Evolutionary conservation across 306 rosid genomes (phyloP), one percentile per base, ranked within the genome.

Genomic region (Cercis canadensis): DNA sequence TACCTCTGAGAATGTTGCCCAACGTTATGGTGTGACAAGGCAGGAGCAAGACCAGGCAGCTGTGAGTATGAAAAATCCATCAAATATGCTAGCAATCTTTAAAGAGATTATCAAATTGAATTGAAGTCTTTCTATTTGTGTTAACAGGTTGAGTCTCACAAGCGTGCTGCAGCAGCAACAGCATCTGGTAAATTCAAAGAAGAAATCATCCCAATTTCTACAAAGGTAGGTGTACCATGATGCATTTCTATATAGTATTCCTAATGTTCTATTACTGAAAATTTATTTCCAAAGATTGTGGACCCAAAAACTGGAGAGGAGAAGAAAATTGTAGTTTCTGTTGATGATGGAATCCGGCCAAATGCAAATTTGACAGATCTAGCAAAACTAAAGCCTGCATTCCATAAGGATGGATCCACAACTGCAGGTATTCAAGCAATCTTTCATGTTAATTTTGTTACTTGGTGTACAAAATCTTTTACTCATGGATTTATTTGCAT

Each of bases 1-100:
- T 17, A 94, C 98, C 74, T 94, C 96, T 52, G 98, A 94, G 80
- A 94, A 94, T 80, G 95, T 94, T 34, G 97, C 97, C 10, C 70
- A 78, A 34, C 84, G 84, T 17, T 91, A 82, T 52, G 96, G 97
- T 19, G 90, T 94, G 50, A 90, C 95, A 9, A 84, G 95, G 80
- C 75, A 78, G 73, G 96, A 94, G 84, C 98, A 94, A 77, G 98
- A 94, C 73, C 88, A 65, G 36, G 96, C 97, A 44, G 97, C 97
- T 80, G 98, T 90, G 81, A 89, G 97, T 82, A 55, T 63, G 45
- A 53, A n/a, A 58, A 32, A 39, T 49, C 72, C 40, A 47, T 32
- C 80, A 37, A 34, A 74, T 53, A n/a, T 57, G 67, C 64, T 59
- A 53, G 19, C 65, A 55, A 16, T 40, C 39, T 60, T 4, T 29